phyloP scores from a whole-genome alignment of 495 filamentous ascomycete species.

The Tuber calosporum region DNA sequence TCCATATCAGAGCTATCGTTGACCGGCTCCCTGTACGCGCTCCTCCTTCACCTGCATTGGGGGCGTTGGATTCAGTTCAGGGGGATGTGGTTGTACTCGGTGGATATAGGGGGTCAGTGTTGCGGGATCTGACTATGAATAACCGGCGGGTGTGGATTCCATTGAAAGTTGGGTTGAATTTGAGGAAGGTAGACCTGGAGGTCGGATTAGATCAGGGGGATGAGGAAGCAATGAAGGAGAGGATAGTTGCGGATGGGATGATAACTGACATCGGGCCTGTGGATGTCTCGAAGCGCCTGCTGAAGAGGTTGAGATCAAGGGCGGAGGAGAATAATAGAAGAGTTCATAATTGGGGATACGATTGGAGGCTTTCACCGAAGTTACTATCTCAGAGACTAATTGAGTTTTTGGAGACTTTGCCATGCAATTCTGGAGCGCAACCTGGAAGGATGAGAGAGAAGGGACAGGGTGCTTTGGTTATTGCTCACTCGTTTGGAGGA shows the following conservation, averaged over 20 bases:
- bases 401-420: constrained; percentile 63
- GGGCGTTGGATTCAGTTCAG: constrained; percentile 61
- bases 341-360: constrained; percentile 87
- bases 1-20: constrained; percentile 79
- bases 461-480: constrained; percentile 65
- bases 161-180: constrained; percentile 85
- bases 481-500: constrained; percentile 85
- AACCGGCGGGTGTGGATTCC: constrained; percentile 86
- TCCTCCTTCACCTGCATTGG: constrained; percentile 52
- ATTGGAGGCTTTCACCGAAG: constrained; percentile 85
- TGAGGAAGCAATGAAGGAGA: constrained; percentile 75
- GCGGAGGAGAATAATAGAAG: constrained; percentile 61
- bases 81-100: constrained; percentile 87
- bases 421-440: constrained; percentile 52
- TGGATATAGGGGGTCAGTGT: constrained; percentile 80
- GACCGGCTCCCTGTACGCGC: constrained; percentile 66
- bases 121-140: constrained; percentile 76
- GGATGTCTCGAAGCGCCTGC: constrained; percentile 73
- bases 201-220: constrained; percentile 77
- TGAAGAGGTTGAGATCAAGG: constrained; percentile 63
- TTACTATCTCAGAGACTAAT: constrained; percentile 63
- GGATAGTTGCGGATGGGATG: constrained; percentile 75
- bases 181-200: constrained; percentile 86
- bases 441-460: constrained; percentile 42
- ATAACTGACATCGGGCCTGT: constrained; percentile 85